These are phyloP conservation scores for Pythium myriotylum DNA, from an alignment of 352 stramenopile genomes.

Conservation along the genomic window DNA sequence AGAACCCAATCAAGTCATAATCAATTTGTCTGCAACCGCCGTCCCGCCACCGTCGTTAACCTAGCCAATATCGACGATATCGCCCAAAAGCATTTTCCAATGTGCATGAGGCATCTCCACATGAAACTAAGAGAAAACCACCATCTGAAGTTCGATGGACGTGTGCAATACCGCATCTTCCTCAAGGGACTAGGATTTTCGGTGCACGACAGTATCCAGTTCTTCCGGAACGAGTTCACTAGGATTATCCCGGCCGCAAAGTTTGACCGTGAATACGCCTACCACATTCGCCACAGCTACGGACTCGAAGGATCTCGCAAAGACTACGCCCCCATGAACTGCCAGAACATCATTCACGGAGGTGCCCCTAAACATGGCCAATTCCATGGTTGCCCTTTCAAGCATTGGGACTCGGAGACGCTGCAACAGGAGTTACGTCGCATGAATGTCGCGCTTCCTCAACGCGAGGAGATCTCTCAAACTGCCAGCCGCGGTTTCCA, in stretches of 20 bases:
- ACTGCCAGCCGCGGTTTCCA: slow-evolving; percentile 37
- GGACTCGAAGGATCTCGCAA: slow-evolving; percentile 76
- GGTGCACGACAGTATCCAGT: slow-evolving; percentile 73
- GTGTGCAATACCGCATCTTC: slow-evolving; percentile 84
- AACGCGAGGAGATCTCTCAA: slow-evolving; percentile 35
- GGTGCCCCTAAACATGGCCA: slow-evolving; percentile 56
- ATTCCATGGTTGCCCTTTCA: slow-evolving; percentile 84
- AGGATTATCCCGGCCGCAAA: slow-evolving; percentile 52
- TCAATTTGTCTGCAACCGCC: no score
- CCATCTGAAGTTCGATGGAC: slow-evolving; percentile 87
- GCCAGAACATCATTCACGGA: slow-evolving; percentile 55
- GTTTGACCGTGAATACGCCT: slow-evolving; percentile 87
- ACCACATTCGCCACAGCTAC: slow-evolving; percentile 89
- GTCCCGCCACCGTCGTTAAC: slow-evolving; percentile 39
- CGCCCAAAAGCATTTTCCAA: slow-evolving; percentile 62
- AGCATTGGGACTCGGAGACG: slow-evolving; percentile 58
- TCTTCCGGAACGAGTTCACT: slow-evolving; percentile 79
- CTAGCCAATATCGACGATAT: slow-evolving; percentile 74
- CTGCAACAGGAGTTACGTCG: slow-evolving; percentile 51
- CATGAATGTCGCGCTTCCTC: slow-evolving; percentile 23
- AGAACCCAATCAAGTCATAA: slow-evolving; percentile 13
- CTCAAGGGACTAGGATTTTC: slow-evolving; percentile 83
- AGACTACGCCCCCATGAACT: slow-evolving; percentile 68
- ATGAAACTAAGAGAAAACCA: slow-evolving; percentile 70
- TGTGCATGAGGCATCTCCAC: slow-evolving; percentile 83